A percentile compares a stretch with the other conserved stretches of the same genome.
Conservation (phyloP, 805 yeast genomes). For the Schwanniomyces sp. region DNA sequence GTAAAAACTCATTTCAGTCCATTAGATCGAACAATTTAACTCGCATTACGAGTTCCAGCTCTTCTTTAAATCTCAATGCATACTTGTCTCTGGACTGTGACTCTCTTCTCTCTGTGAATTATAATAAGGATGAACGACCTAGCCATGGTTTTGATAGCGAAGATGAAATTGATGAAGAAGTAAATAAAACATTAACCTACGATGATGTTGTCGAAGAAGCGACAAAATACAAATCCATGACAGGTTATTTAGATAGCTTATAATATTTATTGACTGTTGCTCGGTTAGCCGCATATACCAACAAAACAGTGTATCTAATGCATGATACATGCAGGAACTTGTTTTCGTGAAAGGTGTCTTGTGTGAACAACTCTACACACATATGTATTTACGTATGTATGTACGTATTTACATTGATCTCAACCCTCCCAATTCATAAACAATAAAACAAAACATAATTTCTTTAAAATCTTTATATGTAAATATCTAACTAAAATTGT, state of each 20-base stretch:
- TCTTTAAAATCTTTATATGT: too few species aligned
- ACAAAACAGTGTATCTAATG: neutral
- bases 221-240: conserved; percentile 12
- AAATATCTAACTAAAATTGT: too few species aligned
- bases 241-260: conserved; percentile 13
- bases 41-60: conserved; percentile 38
- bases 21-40: conserved; percentile 21
- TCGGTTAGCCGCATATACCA: neutral
- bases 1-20: conserved; percentile 29
- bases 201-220: conserved; percentile 10
- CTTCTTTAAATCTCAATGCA: conserved; percentile 42
- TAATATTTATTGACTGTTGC: neutral
- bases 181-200: conserved; percentile 10
- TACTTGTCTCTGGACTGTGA: conserved; percentile 36
- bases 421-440: neutral
- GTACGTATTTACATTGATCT: too few species aligned
- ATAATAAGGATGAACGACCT: neutral
- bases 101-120: conserved; percentile 4
- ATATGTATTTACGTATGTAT: too few species aligned
- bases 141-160: neutral
- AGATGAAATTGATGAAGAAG: conserved; percentile 7
- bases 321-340: too few species aligned
- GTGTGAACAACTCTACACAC: too few species aligned
- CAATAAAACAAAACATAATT: too few species aligned
- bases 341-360: too few species aligned